A percentile compares a stretch with the other conserved stretches of the same genome.
These are phyloP conservation scores for Nakazawaea peltata DNA, from an alignment of 805 yeast species.

Conservation along the genomic window DNA sequence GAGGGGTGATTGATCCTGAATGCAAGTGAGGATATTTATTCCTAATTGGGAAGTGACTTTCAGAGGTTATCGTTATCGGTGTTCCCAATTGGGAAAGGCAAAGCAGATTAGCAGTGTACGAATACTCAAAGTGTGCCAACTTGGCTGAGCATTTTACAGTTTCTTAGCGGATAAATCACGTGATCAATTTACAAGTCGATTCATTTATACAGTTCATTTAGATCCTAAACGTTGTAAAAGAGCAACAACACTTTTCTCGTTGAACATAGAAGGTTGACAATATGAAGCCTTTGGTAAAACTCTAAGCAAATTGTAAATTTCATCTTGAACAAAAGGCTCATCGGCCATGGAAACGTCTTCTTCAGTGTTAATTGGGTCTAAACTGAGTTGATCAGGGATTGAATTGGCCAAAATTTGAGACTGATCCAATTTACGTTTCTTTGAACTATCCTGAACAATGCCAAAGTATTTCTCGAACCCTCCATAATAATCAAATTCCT, in stretches of 20 bases:
- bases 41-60: no score
- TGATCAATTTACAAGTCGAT: no score
- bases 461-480: conserved; percentile 4
- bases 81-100: no score
- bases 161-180: no score
- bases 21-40: no score
- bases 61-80: no score
- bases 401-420: background rate
- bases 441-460: background rate
- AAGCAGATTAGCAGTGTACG: no score
- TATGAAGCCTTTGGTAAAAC: conserved; percentile 41
- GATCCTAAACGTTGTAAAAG: conserved; percentile 5
- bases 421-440: conserved; percentile 8
- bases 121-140: no score
- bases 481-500: conserved; percentile 27
- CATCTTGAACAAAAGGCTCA: conserved; percentile 23
- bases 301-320: conserved; percentile 41
- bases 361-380: conserved; percentile 1
- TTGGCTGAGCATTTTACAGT: no score
- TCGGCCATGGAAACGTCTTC: conserved; percentile 12
- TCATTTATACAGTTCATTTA: no score
- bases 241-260: conserved; percentile 6
- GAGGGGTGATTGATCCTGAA: no score
- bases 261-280: conserved; percentile 10
- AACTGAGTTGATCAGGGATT: conserved; percentile 1